These are phyloP conservation scores for Cadophora sp. DNA, from an alignment of 2,329 filamentous ascomycete genomes.

Conservation along the genomic window DNA sequence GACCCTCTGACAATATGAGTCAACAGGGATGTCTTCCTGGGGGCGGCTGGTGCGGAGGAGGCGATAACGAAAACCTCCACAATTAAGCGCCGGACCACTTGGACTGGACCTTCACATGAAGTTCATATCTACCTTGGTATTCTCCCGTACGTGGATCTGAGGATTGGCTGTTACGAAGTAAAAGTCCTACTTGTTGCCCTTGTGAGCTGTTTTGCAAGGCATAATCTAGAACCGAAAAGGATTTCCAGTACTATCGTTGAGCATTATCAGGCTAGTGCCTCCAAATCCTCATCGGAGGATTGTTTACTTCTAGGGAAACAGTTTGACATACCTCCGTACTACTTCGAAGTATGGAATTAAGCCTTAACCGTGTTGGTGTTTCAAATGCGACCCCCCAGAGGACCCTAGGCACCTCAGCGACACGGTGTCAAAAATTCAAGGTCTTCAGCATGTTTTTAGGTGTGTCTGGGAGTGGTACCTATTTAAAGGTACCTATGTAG, in stretches of 20 bases:
- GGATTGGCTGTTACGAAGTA: neutral
- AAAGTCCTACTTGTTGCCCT: neutral
- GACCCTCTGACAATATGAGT: no score
- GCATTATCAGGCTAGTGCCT: neutral
- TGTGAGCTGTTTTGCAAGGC: neutral
- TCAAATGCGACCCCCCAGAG: neutral
- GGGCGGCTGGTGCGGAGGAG: no score
- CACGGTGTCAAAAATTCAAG: slow-evolving; percentile 27
- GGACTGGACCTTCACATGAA: neutral
- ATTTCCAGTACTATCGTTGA: neutral
- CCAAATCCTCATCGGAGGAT: neutral
- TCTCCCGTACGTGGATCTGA: neutral
- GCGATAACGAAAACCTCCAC: no score
- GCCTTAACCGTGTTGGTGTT: neutral
- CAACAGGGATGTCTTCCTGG: no score
- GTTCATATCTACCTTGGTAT: neutral
- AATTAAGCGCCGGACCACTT: no score
- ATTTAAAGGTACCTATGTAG: neutral
- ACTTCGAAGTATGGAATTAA: neutral
- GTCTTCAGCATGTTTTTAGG: slow-evolving; percentile 37
- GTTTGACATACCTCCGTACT: neutral
- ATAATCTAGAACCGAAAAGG: neutral
- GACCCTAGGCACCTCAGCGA: slow-evolving; percentile 15
- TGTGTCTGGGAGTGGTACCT: slow-evolving; percentile 9
- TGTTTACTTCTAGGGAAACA: neutral